Percentiles rank a stretch among this genome's conserved stretches.
Evolutionary conservation across 495 filamentous ascomycete species (phyloP).

Genomic region (Terfezia claveryi): DNA sequence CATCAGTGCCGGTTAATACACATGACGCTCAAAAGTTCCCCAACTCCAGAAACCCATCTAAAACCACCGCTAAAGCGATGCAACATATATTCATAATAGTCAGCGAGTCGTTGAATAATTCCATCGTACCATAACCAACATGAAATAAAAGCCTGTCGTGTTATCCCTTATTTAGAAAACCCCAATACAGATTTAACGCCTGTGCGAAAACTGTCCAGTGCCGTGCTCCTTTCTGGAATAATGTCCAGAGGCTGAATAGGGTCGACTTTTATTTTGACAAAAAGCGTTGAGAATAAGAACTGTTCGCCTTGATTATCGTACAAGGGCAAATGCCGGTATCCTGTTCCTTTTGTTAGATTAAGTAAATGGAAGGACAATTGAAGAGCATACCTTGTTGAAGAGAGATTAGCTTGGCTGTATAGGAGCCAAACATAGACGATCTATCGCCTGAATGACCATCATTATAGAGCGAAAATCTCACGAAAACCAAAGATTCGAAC

Average conservation of each 20-base stretch:
- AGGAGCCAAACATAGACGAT: conserved; percentile 45
- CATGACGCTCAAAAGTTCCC: too few relatives aligned
- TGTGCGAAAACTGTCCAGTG: conserved; percentile 13
- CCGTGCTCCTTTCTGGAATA: conserved; percentile 15
- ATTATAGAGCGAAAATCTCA: conserved; percentile 78
- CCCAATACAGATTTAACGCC: conserved; percentile 15
- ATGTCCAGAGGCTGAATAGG: conserved; percentile 31
- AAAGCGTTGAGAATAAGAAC: conserved; percentile 83
- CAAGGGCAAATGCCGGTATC: conserved; percentile 94
- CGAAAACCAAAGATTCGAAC: conserved; percentile 79
- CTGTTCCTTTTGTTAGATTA: conserved; percentile 1
- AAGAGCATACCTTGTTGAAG: conserved; percentile 44
- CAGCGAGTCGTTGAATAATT: too few relatives aligned
- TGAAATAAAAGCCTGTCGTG: too few relatives aligned
- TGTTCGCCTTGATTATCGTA: conserved; percentile 70
- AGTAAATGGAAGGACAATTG: background rate
- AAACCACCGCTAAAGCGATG: too few relatives aligned
- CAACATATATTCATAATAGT: too few relatives aligned
- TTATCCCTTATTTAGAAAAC: background rate
- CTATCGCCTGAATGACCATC: conserved; percentile 46
- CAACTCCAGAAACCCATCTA: too few relatives aligned
- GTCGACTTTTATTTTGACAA: conserved; percentile 57
- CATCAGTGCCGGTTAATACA: too few relatives aligned
- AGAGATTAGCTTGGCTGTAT: conserved; percentile 74
- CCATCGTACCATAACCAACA: too few relatives aligned